Percentiles rank a stretch among this genome's conserved stretches.
phyloP scores from a whole-genome alignment of 73 alveolate species.

The Urostyla sp. region DNA sequence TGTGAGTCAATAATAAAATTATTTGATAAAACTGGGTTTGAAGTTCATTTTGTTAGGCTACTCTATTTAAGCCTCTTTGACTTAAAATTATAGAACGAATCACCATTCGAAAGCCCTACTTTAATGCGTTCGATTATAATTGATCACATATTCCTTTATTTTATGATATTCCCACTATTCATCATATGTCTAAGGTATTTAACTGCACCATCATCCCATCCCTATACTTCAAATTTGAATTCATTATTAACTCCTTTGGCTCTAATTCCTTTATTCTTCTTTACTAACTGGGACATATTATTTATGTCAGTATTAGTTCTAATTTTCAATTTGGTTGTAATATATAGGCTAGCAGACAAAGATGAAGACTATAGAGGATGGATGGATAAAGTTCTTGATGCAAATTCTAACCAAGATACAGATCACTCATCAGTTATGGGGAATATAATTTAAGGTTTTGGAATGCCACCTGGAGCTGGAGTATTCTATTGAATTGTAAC shows the following conservation, averaged over 20 bases:
- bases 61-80: conserved; percentile 16
- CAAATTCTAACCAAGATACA: no score
- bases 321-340: not conserved
- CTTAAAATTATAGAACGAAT: not conserved
- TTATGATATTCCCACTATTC: conserved; percentile 11
- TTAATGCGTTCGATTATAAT: not conserved
- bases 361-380: no score
- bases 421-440: no score
- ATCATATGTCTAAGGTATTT: not conserved
- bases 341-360: no score
- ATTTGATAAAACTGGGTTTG: conserved; percentile 34
- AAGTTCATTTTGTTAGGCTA: conserved; percentile 32
- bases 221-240: not conserved
- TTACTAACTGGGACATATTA: conserved; percentile 14
- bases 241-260: conserved; percentile 37
- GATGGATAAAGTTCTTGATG: no score
- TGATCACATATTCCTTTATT: conserved; percentile 2
- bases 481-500: no score
- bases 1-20: conserved; percentile 8
- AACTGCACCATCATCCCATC: conserved; percentile 21
- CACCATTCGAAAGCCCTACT: not conserved
- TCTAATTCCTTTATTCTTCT: conserved; percentile 28
- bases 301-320: conserved; percentile 1
- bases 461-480: no score
- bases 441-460: no score